Conservation (phyloP, 129 eudicot species). For the Saussurea involucrata region DNA sequence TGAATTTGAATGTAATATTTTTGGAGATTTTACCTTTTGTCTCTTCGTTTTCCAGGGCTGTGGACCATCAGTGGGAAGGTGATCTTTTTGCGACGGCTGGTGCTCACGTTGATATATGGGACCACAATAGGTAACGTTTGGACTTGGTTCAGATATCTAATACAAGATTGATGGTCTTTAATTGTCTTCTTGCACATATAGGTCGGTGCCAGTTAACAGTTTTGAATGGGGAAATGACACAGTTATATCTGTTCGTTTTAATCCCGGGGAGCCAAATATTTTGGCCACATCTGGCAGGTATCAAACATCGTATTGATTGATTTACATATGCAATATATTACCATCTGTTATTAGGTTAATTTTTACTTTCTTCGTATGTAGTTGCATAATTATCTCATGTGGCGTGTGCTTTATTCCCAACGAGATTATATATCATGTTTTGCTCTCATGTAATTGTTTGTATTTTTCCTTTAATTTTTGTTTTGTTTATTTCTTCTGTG, state of each 20-base stretch:
- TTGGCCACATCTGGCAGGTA: constrained; percentile 89
- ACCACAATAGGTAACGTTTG: constrained; percentile 71
- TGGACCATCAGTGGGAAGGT: constrained; percentile 93
- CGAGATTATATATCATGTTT: neutral
- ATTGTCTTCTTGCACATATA: constrained; percentile 22
- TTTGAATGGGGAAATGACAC: constrained; percentile 85
- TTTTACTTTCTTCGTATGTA: neutral
- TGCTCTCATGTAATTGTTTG: neutral
- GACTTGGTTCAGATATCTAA: neutral
- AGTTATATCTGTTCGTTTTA: constrained; percentile 78
- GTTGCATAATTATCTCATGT: neutral
- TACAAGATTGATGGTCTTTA: neutral
- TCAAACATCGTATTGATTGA: neutral
- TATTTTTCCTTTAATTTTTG: neutral
- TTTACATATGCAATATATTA: neutral
- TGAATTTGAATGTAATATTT: neutral
- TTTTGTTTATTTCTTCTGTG: constrained; percentile 11
- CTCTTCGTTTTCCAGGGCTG: constrained; percentile 46
- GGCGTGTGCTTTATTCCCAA: neutral
- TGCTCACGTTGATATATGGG: constrained; percentile 96
- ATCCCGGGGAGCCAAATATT: constrained; percentile 92
- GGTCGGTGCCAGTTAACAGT: constrained; percentile 88
- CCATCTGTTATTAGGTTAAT: constrained; percentile 1
- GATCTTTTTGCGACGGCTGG: constrained; percentile 90
- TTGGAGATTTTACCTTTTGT: neutral